Evolutionary conservation across 306 rosid genomes (phyloP).

Genomic region (Malus asiatica): DNA sequence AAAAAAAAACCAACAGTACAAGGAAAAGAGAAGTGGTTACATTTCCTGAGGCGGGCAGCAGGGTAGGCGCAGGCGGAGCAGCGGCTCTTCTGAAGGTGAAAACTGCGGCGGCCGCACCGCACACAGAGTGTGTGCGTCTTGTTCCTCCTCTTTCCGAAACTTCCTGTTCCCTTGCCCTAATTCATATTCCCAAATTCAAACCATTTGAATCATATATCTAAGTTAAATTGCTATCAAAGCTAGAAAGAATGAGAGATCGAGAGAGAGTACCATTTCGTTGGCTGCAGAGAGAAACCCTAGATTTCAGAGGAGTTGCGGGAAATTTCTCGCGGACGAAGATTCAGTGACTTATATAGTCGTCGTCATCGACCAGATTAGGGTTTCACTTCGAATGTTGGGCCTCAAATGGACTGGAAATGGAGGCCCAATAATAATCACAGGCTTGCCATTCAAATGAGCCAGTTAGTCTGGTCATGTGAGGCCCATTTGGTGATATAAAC

Average conservation of each 20-base stretch:
- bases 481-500: neutral
- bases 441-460: neutral
- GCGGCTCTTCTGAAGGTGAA: slow-evolving; percentile 14
- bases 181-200: neutral
- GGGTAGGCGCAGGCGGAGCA: slow-evolving; percentile 16
- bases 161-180: slow-evolving; percentile 14
- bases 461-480: neutral
- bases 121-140: slow-evolving; percentile 17
- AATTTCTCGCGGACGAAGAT: neutral
- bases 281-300: slow-evolving; percentile 17
- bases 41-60: slow-evolving; percentile 12
- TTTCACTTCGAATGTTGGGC: neutral
- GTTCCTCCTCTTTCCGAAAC: slow-evolving; percentile 19
- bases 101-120: slow-evolving; percentile 17
- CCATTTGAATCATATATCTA: neutral
- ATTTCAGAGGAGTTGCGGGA: neutral
- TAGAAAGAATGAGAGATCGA: neutral
- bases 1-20: too few relatives aligned
- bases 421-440: neutral
- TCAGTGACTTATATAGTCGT: neutral
- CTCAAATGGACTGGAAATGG: neutral
- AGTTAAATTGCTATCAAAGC: neutral
- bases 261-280: slow-evolving; percentile 13
- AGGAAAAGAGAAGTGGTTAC: neutral
- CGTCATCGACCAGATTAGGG: slow-evolving; percentile 5